Conservation (phyloP, 2,329 filamentous ascomycete genomes). For the Nothophaeocryptopus gaeumannii region DNA sequence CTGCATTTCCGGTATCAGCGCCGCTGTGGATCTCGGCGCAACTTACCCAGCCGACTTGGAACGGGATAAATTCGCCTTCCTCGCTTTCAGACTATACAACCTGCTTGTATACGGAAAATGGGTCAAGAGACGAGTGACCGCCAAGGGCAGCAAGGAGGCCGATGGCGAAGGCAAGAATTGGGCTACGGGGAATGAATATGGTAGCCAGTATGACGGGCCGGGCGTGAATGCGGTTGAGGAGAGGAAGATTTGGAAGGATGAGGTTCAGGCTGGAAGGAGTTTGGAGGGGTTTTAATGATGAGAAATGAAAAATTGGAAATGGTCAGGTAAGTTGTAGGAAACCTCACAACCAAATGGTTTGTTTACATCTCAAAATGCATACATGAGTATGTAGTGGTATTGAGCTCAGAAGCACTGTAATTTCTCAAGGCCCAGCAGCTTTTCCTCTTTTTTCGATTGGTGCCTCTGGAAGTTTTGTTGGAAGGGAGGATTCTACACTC, state of each 20-base stretch:
- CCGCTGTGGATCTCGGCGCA: constrained; percentile 66
- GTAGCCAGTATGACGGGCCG: constrained; percentile 59
- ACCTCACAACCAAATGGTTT: no score
- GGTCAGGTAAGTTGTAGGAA: no score
- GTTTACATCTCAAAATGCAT: no score
- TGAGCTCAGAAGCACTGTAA: no score
- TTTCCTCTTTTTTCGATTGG: no score
- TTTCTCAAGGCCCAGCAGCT: no score
- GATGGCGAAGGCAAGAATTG: constrained; percentile 54
- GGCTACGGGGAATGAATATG: constrained; percentile 56
- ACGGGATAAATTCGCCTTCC: constrained; percentile 59
- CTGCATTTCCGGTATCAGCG: constrained; percentile 67
- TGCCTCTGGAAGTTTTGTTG: no score
- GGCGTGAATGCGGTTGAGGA: constrained; percentile 53
- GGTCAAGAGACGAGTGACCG: constrained; percentile 49
- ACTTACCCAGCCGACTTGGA: constrained; percentile 62
- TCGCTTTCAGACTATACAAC: constrained; percentile 62
- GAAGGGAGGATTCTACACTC: no score
- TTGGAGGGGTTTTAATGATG: constrained; percentile 20
- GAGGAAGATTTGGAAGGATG: constrained; percentile 54
- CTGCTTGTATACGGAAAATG: constrained; percentile 60
- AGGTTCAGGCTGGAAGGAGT: constrained; percentile 39
- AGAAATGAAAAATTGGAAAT: no score
- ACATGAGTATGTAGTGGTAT: no score
- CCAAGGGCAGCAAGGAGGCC: constrained; percentile 24